Evolutionary conservation across 2,329 filamentous ascomycete genomes (phyloP).

Genomic region (Curvularia sp.): DNA sequence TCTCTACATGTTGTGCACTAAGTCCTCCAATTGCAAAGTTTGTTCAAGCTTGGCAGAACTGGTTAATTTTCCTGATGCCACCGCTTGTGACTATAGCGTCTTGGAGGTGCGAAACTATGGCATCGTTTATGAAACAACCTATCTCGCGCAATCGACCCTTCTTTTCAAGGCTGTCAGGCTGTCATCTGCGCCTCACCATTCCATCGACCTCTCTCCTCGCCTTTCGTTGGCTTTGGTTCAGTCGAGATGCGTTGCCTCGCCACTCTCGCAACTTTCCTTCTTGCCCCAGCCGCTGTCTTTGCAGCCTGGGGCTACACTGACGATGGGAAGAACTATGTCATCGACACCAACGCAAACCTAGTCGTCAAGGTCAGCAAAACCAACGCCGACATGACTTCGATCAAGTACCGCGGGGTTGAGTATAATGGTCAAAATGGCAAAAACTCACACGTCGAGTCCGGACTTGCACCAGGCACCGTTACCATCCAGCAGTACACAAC

Average conservation of each 20-base stretch:
- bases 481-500: slow-evolving; percentile 48
- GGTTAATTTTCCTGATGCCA: background rate
- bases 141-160: background rate
- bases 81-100: background rate
- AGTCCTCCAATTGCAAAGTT: slow-evolving; percentile 3
- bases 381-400: slow-evolving; percentile 68
- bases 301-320: slow-evolving; percentile 54
- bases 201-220: background rate
- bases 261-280: slow-evolving; percentile 24
- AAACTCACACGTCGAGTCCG: slow-evolving; percentile 64
- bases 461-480: slow-evolving; percentile 63
- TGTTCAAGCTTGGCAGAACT: background rate
- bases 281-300: slow-evolving; percentile 41
- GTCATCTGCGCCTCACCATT: background rate
- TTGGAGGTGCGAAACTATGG: background rate
- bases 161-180: background rate
- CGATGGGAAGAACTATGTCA: slow-evolving; percentile 51
- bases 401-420: slow-evolving; percentile 65
- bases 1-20: background rate
- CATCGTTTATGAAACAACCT: background rate
- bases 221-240: background rate
- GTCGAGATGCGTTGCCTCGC: slow-evolving; percentile 27
- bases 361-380: slow-evolving; percentile 48
- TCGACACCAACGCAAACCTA: slow-evolving; percentile 41
- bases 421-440: slow-evolving; percentile 53